Base-by-base conservation (phyloP, 2,329 filamentous ascomycete genomes). In the Xylariaceae sp. region DNA sequence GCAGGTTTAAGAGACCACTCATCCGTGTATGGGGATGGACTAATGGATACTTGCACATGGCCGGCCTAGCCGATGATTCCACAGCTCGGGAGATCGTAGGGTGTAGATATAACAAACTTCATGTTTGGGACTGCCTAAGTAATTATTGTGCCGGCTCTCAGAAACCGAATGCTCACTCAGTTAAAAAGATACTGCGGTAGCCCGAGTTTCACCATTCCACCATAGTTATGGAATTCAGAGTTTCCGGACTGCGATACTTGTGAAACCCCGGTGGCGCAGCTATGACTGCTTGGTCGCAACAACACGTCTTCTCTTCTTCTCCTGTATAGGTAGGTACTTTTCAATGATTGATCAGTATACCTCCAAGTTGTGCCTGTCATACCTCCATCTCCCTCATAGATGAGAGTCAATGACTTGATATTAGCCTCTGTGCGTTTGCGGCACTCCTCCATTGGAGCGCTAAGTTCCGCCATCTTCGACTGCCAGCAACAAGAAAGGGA, bases 61-160 rank as follows among this genome's bases (percentile, higher is more conserved):
- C 17, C 14, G 19, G 37, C 43, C 51, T 28, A 16, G 39, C 40
- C 40, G 43, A 46, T 34, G 21, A 31, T 26, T n/a, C n/a, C 21
- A n/a, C 28, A 31, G 41, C 24, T 14, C 45, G 8, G 29, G 36
- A 21, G 31, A 43, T 17, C 36, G 26, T 44, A 26, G 52, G 56
- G 39, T 47, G 57, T 53, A 48, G 29, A 31, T 33, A 28, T 60
- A 57, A 24, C 47, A 49, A 14, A 36, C 36, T n/a, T 51, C 36
- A 29, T 34, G 5, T 39, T 39, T 33, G 26, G 24, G 40, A 12
- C 39, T 43, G 1, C n/a, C n/a, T n/a, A n/a, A n/a, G n/a, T n/a
- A n/a, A n/a, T 34, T 47, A 21, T 19, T 44, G 21, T 26, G 40
- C 28, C 49, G 44, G 37, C 47, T 56, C 47, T 48, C 16, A 24